Evolutionary conservation across 148 eudicot species (phyloP), one percentile per base, ranked within the genome.

Genomic region (Simmondsia chinensis): DNA sequence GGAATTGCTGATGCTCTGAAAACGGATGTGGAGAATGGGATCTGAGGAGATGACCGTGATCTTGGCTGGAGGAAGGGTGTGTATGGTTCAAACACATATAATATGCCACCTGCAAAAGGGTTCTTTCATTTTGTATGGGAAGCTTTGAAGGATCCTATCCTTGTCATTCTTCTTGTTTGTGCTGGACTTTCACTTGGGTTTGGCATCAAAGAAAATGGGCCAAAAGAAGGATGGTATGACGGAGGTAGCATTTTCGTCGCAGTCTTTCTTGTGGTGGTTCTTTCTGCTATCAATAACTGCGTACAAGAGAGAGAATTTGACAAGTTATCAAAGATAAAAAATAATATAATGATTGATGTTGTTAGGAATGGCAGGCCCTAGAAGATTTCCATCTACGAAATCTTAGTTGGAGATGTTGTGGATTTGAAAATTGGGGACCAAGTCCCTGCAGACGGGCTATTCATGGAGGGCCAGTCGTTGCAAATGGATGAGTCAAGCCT

Each of bases 111-210:
- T 3, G 69, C 69, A 1, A 77, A 68, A 42, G 71, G 76, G 10
- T 49, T 77, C 9, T 11, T 73, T 9, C 42, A 45, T 43, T 72
- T 68, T 23, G 54, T 77, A 3, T 13, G 55, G 10, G 71, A 63
- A 48, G 76, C 79, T 6, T 65, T 73, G 27, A 66, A 59, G 27
- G 83, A 77, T 44, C 46, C 59, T 13, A 77, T 68, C 3, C 74
- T 77, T 25, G 26, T 77, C 46, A 77, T 77, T 33, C 62, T 77
- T 1, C 54, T 77, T 1, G 73, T 30, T 7, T 75, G 87, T 32
- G 87, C 87, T 19, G 76, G 73, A n/a, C 74, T 79, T 16, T 72
- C 82, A 28, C 79, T 79, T 4, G 76, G 73, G 17, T 75, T 79
- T 6, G 87, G 87, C 9, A 72, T 79, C 28, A 75, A 70, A 47